phyloP scores from a whole-genome alignment of 768 basidiomycete species.

The Gautieria morchelliformis region DNA sequence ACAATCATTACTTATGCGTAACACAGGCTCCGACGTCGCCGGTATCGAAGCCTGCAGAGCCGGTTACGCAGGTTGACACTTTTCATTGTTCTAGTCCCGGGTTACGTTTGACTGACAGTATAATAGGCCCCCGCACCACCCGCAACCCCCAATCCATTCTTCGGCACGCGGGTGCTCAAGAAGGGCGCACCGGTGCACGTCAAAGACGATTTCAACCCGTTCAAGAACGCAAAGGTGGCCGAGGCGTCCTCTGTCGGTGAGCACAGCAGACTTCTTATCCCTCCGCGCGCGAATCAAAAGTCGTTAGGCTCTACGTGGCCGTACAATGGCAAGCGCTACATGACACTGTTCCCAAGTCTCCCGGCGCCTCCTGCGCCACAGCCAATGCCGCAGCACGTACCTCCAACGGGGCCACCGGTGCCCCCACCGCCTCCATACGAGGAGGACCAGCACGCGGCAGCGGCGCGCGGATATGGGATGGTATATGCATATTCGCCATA shows the following conservation, averaged over 20 bases:
- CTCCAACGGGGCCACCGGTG: constrained; percentile 4
- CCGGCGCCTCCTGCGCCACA: constrained; percentile 44
- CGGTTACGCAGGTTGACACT: constrained; percentile 25
- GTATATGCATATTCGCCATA: constrained; percentile 72
- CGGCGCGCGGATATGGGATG: constrained; percentile 40
- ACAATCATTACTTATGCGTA: constrained; percentile 17
- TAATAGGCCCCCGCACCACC: constrained; percentile 12
- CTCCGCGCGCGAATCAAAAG: no score
- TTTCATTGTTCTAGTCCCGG: neutral
- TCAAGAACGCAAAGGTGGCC: constrained; percentile 75
- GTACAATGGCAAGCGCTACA: constrained; percentile 82
- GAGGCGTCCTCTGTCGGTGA: constrained; percentile 67
- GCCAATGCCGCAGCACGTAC: constrained; percentile 46
- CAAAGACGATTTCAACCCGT: constrained; percentile 97
- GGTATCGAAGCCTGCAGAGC: constrained; percentile 49
- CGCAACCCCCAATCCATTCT: constrained; percentile 73
- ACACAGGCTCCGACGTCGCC: constrained; percentile 40
- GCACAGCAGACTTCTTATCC: constrained; percentile 22
- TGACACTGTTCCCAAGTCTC: constrained; percentile 60
- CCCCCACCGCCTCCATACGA: constrained; percentile 72
- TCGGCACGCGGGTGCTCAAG: constrained; percentile 70
- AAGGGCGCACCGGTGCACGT: constrained; percentile 69
- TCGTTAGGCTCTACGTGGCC: constrained; percentile 68
- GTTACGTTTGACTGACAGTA: neutral
- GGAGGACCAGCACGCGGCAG: constrained; percentile 50